Evolutionary conservation across 768 basidiomycete genomes (phyloP).

Genomic region (Cyathus striatus): DNA sequence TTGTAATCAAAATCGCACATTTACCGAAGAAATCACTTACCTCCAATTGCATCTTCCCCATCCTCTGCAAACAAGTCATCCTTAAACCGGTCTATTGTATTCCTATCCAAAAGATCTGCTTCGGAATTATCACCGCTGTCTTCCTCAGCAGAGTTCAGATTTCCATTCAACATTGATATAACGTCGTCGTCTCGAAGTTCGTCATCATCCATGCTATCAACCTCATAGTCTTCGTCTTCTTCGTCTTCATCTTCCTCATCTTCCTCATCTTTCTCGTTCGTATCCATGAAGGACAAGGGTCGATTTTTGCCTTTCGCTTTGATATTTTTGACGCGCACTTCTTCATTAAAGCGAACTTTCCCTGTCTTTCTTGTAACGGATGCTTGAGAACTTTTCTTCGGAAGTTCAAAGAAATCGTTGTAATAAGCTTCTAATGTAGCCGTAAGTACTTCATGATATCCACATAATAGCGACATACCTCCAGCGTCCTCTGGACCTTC

Average conservation of each 20-base stretch:
- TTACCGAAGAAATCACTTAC: constrained; percentile 12
- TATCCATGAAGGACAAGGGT: constrained; percentile 41
- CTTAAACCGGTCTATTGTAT: constrained; percentile 66
- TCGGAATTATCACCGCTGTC: constrained; percentile 13
- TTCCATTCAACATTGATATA: neutral
- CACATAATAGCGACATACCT: too few relatives aligned
- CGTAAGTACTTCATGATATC: too few relatives aligned
- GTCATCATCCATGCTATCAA: constrained; percentile 8
- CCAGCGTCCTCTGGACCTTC: too few relatives aligned
- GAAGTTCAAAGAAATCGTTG: constrained; percentile 77
- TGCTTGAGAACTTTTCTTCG: constrained; percentile 21
- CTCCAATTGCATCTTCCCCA: constrained; percentile 33
- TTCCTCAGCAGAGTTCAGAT: neutral
- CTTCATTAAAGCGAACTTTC: constrained; percentile 75
- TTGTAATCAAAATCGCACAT: constrained; percentile 4
- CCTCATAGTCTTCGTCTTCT: constrained; percentile 15
- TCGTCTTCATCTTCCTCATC: constrained; percentile 21
- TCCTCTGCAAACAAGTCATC: constrained; percentile 79
- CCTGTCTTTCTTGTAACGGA: constrained; percentile 18
- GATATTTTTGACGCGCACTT: constrained; percentile 79
- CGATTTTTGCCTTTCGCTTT: constrained; percentile 64
- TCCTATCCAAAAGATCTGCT: constrained; percentile 23
- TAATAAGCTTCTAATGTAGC: constrained; percentile 71
- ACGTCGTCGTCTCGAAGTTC: neutral
- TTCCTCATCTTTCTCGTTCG: constrained; percentile 25